Conservation (phyloP, 1,284 basidiomycete species). For the Pseudozyma pruni region DNA sequence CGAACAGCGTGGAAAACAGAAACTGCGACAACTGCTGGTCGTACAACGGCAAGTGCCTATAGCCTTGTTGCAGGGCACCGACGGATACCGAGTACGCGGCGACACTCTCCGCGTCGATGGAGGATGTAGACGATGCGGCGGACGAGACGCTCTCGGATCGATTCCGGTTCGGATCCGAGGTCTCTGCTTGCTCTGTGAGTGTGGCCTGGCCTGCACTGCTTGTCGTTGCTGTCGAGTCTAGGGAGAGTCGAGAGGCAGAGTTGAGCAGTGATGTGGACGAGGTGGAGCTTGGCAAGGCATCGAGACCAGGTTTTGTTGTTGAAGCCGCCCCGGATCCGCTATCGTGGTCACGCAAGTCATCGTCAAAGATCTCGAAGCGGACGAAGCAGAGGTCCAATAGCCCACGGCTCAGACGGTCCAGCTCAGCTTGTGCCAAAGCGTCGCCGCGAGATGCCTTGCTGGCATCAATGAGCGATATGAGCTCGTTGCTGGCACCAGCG, state of each 20-base stretch:
- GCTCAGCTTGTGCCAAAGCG: conserved; percentile 7
- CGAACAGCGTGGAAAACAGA: conserved; percentile 63
- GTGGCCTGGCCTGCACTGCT: no score
- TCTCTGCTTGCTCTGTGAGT: no score
- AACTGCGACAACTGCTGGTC: conserved; percentile 61
- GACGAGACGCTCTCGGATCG: conserved; percentile 15
- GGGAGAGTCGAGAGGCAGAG: conserved; percentile 2
- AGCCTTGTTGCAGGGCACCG: conserved; percentile 55
- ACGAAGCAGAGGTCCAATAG: conserved; percentile 65
- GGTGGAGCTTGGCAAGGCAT: not conserved
- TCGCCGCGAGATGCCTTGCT: conserved; percentile 6
- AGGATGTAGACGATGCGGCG: conserved; percentile 16
- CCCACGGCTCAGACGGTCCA: conserved; percentile 49
- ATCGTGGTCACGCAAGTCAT: conserved; percentile 23
- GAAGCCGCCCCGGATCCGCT: not conserved
- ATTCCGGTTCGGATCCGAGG: not conserved
- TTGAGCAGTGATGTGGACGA: conserved; percentile 3
- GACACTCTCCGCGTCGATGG: conserved; percentile 46
- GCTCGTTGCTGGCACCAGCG: conserved; percentile 34
- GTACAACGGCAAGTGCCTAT: conserved; percentile 63
- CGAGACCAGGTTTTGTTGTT: not conserved
- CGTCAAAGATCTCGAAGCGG: conserved; percentile 62
- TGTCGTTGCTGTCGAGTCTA: not conserved
- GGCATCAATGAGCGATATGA: conserved; percentile 23
- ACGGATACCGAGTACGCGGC: conserved; percentile 45